phyloP scores from a whole-genome alignment of 805 yeast genomes.

The Teunomyces tritomae region DNA sequence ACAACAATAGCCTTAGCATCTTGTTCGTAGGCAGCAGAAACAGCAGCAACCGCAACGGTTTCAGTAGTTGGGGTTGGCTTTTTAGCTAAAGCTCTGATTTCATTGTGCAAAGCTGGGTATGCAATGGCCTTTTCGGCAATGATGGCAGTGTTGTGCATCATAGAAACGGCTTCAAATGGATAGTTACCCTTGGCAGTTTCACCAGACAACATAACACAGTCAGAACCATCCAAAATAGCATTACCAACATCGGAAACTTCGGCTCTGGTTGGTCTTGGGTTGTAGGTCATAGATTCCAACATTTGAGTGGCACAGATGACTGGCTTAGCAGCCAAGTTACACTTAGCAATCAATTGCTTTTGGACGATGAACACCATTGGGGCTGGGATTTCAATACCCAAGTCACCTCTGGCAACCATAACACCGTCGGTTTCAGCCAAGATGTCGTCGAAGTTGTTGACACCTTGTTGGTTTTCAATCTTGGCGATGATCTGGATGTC shows the following conservation, averaged over 20 bases:
- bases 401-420: constrained; percentile 99
- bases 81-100: constrained; percentile 78
- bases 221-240: constrained; percentile 98
- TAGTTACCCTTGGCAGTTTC: constrained; percentile 99
- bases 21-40: constrained; percentile 94
- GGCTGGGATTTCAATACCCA: constrained; percentile 99
- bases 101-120: constrained; percentile 79
- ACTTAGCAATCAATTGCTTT: constrained; percentile 98
- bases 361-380: constrained; percentile 98
- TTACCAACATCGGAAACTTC: constrained; percentile 99
- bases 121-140: constrained; percentile 97
- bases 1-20: constrained; percentile 95
- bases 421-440: constrained; percentile 96
- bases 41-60: constrained; percentile 97
- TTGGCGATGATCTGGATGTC: constrained; percentile 94
- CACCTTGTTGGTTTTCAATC: constrained; percentile 99
- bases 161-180: constrained; percentile 95
- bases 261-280: constrained; percentile 99
- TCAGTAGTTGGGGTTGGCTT: constrained; percentile 92
- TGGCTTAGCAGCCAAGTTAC: constrained; percentile 99
- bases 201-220: constrained; percentile 99
- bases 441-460: constrained; percentile 97
- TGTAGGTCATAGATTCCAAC: constrained; percentile 99
- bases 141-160: constrained; percentile 97
- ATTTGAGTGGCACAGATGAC: constrained; percentile 99